Evolutionary conservation across 1,139 yeast species (phyloP).

Genomic region (Suhomyces terraborum): DNA sequence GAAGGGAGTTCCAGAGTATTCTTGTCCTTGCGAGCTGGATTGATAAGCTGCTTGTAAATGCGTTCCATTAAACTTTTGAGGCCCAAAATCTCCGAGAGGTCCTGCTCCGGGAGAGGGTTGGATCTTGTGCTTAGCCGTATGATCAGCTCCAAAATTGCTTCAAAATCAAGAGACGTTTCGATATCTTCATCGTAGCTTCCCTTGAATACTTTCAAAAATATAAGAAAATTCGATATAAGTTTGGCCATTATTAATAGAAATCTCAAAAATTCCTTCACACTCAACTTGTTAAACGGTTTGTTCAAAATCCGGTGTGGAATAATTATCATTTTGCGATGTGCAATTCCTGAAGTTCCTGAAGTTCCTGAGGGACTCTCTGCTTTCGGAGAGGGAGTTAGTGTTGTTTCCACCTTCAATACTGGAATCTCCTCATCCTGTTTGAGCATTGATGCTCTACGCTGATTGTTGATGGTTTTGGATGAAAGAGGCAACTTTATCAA

Average conservation of each 20-base stretch:
- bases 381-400: slow-evolving; percentile 7
- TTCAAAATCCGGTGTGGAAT: slow-evolving; percentile 48
- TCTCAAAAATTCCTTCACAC: slow-evolving; percentile 41
- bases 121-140: not conserved
- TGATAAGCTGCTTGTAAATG: slow-evolving; percentile 17
- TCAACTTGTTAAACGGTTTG: slow-evolving; percentile 44
- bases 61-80: slow-evolving; percentile 20
- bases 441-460: slow-evolving; percentile 27
- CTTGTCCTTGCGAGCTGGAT: slow-evolving; percentile 6
- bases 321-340: slow-evolving; percentile 30
- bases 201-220: slow-evolving; percentile 24
- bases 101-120: slow-evolving; percentile 7
- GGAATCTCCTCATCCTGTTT: slow-evolving; percentile 7
- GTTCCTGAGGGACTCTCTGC: not conserved
- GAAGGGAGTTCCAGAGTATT: slow-evolving; percentile 15
- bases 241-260: slow-evolving; percentile 43
- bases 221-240: slow-evolving; percentile 40
- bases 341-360: not conserved
- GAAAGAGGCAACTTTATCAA: slow-evolving; percentile 43
- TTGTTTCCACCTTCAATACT: slow-evolving; percentile 5
- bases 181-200: slow-evolving; percentile 9
- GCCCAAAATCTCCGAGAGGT: slow-evolving; percentile 9
- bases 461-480: slow-evolving; percentile 44
- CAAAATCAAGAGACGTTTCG: slow-evolving; percentile 25
- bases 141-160: slow-evolving; percentile 21